Conservation (phyloP, 441 rosid species). For the Adansonia grandidieri region DNA sequence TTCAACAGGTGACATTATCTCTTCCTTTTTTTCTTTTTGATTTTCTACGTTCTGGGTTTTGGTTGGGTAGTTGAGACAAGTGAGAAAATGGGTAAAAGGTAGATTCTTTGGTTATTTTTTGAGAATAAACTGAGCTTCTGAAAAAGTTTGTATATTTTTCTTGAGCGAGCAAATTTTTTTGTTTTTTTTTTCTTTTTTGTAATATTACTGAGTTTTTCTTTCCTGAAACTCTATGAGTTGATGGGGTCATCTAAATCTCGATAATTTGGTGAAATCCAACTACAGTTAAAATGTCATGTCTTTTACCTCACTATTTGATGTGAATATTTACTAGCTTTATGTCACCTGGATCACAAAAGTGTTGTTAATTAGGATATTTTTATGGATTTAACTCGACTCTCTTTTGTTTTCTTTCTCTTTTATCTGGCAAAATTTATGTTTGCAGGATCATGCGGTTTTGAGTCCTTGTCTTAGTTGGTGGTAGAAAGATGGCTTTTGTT, state of each 20-base stretch:
- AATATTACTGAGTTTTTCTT: neutral
- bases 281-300: slow-evolving; percentile 9
- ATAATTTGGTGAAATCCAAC: neutral
- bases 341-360: no score
- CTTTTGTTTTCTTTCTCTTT: neutral
- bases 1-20: slow-evolving; percentile 67
- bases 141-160: neutral
- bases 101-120: slow-evolving; percentile 5
- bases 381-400: neutral
- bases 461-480: neutral
- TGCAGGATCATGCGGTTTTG: neutral
- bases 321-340: slow-evolving; percentile 19
- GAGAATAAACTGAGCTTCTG: neutral
- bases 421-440: neutral
- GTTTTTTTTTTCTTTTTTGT: neutral
- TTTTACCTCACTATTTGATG: slow-evolving; percentile 10
- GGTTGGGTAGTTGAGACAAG: slow-evolving; percentile 1
- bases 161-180: neutral
- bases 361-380: neutral
- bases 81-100: slow-evolving; percentile 8
- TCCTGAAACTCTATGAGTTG: neutral
- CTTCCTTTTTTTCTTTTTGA: neutral
- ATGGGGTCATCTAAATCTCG: neutral
- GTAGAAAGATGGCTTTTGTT: slow-evolving; percentile 16
- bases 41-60: slow-evolving; percentile 15